Evolutionary conservation across 148 eudicot genomes (phyloP).

Genomic region (Dysphania ambrosioides): DNA sequence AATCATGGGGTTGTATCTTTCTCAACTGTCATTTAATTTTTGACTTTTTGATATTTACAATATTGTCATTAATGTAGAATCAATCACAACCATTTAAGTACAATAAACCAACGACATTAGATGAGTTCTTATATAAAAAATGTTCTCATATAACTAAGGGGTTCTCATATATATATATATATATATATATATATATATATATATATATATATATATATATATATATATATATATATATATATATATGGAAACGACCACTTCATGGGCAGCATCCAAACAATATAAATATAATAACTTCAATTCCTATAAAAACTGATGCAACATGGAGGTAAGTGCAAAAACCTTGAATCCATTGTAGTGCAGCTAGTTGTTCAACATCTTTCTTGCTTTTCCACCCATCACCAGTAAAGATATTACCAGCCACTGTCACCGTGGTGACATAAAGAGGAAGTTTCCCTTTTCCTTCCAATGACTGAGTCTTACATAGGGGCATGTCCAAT

Average conservation of each 20-base stretch:
- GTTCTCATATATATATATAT: no score
- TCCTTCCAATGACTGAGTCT: slow-evolving; percentile 6
- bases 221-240: no score
- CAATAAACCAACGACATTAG: no score
- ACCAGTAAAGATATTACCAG: slow-evolving; percentile 21
- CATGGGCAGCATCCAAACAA: not conserved
- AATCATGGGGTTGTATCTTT: no score
- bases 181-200: no score
- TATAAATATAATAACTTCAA: not conserved
- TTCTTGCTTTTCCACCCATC: slow-evolving; percentile 22
- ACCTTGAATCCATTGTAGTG: slow-evolving; percentile 21
- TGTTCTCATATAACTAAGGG: no score
- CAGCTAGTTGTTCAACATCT: slow-evolving; percentile 24
- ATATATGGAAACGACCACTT: not conserved
- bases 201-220: no score
- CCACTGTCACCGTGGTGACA: slow-evolving; percentile 23
- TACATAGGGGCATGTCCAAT: slow-evolving; percentile 18
- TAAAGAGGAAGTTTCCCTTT: slow-evolving; percentile 16
- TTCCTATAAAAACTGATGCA: not conserved
- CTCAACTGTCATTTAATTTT: no score
- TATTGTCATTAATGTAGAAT: no score
- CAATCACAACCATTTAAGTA: no score
- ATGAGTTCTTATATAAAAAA: no score
- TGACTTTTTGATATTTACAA: no score
- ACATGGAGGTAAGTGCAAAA: not conserved